These are phyloP conservation scores for Stachybotrys echinatus DNA, from an alignment of 2,329 filamentous ascomycete genomes.

Conservation along the genomic window DNA sequence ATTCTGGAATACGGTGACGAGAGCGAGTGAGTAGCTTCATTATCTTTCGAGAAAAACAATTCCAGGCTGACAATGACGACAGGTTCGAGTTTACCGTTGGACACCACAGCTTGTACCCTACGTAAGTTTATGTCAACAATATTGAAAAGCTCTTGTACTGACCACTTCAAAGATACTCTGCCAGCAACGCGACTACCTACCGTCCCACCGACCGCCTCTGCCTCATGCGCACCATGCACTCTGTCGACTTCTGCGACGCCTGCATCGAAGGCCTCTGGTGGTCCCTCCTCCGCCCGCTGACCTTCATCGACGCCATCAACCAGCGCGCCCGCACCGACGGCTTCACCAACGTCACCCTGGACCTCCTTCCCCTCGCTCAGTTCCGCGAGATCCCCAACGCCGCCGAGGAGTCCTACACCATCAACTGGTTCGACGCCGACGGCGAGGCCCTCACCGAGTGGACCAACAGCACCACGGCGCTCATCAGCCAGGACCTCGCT, in stretches of 20 bases:
- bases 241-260: constrained; percentile 19
- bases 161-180: constrained; percentile 13
- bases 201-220: constrained; percentile 22
- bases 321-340: constrained; percentile 11
- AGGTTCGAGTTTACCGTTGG: not conserved
- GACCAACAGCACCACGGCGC: constrained; percentile 19
- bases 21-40: constrained; percentile 12
- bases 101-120: not conserved
- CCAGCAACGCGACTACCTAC: constrained; percentile 18
- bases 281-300: constrained; percentile 16
- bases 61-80: not conserved
- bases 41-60: not conserved
- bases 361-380: constrained; percentile 19
- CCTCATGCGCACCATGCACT: constrained; percentile 21
- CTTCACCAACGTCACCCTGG: constrained; percentile 15
- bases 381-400: constrained; percentile 16
- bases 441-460: constrained; percentile 14
- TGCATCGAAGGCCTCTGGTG: constrained; percentile 24
- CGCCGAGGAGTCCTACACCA: constrained; percentile 18
- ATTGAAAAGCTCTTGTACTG: not conserved
- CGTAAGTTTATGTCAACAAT: not conserved
- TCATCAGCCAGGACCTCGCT: constrained; percentile 7
- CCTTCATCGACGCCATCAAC: constrained; percentile 20
- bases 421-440: constrained; percentile 19
- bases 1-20: constrained; percentile 18